Evolutionary conservation across 2,329 filamentous ascomycete genomes (phyloP).

Genomic region (Huntiella bhutanensis): DNA sequence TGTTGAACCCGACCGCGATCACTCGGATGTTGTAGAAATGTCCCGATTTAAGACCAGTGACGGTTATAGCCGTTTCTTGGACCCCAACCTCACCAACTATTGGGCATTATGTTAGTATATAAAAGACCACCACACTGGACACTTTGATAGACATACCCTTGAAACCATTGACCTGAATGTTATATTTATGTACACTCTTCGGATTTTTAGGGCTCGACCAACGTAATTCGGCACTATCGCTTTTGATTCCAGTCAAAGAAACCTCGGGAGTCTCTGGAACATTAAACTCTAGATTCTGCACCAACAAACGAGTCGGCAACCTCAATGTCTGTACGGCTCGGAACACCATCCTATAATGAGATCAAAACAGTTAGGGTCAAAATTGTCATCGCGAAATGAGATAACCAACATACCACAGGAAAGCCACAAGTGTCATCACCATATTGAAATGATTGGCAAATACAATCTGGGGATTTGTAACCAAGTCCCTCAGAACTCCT

Average conservation of each 20-base stretch:
- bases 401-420: slow-evolving; percentile 10
- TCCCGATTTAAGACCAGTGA: slow-evolving; percentile 68
- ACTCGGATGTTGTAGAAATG: slow-evolving; percentile 89
- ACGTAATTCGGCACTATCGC: slow-evolving; percentile 72
- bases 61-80: slow-evolving; percentile 59
- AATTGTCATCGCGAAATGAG: not conserved
- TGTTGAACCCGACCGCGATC: slow-evolving; percentile 75
- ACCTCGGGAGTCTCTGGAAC: slow-evolving; percentile 80
- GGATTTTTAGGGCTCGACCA: slow-evolving; percentile 60
- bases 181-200: slow-evolving; percentile 61
- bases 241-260: slow-evolving; percentile 72
- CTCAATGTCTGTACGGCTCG: slow-evolving; percentile 76
- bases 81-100: slow-evolving; percentile 66
- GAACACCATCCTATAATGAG: slow-evolving; percentile 50
- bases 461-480: slow-evolving; percentile 9
- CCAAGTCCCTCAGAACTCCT: not conserved
- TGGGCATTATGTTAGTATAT: not conserved
- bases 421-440: slow-evolving; percentile 11
- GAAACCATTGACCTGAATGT: slow-evolving; percentile 84
- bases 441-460: slow-evolving; percentile 12
- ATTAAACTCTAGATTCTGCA: slow-evolving; percentile 80
- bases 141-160: slow-evolving; percentile 41
- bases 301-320: slow-evolving; percentile 79
- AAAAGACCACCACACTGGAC: not conserved
- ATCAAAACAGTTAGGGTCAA: not conserved